Conservation (phyloP, 352 stramenopile genomes). For the Phytophthora pisi region DNA sequence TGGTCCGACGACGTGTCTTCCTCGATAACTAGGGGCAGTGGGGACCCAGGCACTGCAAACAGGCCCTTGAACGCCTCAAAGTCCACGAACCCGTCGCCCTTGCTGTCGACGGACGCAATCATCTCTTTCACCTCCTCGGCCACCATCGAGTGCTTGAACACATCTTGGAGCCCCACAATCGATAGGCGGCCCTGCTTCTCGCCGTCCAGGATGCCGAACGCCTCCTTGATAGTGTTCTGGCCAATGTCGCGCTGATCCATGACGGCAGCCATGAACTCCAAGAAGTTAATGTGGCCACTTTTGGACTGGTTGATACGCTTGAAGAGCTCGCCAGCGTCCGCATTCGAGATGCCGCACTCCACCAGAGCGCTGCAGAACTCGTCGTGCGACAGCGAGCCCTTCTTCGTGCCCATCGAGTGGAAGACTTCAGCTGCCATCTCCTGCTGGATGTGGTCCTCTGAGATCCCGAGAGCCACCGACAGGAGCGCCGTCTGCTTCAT, state of each 20-base stretch:
- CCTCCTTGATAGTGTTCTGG: conserved; percentile 93
- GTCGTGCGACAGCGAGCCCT: conserved; percentile 88
- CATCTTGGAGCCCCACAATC: conserved; percentile 85
- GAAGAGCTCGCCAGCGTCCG: conserved; percentile 84
- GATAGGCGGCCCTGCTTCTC: conserved; percentile 93
- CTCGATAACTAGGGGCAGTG: conserved; percentile 48
- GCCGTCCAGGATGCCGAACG: conserved; percentile 88
- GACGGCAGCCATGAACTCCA: conserved; percentile 95
- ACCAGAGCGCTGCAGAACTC: conserved; percentile 94
- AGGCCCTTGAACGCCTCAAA: conserved; percentile 92
- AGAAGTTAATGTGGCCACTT: conserved; percentile 91
- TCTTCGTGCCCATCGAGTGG: conserved; percentile 84
- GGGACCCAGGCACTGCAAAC: conserved; percentile 46
- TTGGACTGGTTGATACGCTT: conserved; percentile 82
- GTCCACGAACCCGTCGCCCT: conserved; percentile 82
- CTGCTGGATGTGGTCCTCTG: conserved; percentile 75
- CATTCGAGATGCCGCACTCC: conserved; percentile 77
- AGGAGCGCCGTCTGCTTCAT: conserved; percentile 81
- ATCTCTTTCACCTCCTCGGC: conserved; percentile 90
- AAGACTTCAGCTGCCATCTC: conserved; percentile 85
- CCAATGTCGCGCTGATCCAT: conserved; percentile 90
- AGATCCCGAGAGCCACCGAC: conserved; percentile 72
- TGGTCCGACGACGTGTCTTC: conserved; percentile 30
- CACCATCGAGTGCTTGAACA: conserved; percentile 90
- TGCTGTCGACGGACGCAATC: conserved; percentile 86